Base-by-base conservation (phyloP, 106 monocot species). In the Allium sativum region DNA sequence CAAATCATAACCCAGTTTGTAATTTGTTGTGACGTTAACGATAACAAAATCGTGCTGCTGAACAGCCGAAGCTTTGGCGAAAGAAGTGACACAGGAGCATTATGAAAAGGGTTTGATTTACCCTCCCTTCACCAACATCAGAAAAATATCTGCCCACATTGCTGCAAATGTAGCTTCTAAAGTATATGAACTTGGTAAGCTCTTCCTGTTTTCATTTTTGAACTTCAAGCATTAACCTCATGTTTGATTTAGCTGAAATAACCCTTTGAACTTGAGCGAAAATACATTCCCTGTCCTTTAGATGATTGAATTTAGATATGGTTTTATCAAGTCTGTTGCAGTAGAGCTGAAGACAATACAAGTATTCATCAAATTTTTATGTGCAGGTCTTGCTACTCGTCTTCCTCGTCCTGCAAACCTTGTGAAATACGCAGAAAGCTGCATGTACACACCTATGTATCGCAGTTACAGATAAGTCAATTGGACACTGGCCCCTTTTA, bases 81-180 rank as follows among this genome's bases (percentile, higher is more conserved):
- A 68, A 17, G 81, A 90, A 65, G 84, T 96, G 17, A 73, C 79
- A 14, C 40, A 76, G 18, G 95, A 96, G 56, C 72, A 87, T 70
- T 87, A 71, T 46, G 75, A 78, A 1, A 82, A 82, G 21, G 90
- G 95, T 20, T 61, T 90, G 62, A 87, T 90, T 45, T 96, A 90
- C 62, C 95, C 95, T 21, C 90, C 84, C 14, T 96, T 96, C 65
- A 62, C 84, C 21, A 82, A 74, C 14, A 96, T 96, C 63, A 74
- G 95, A 61, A 90, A 96, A 71, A 96, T 96, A 65, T 96, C 95
- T 56, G 90, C 95, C 21, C 63, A 79, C 6, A 96, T 96, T 62
- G 95, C 95, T 14, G 90, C 95, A 52, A 80, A 73, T 44, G 95
- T 96, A 8, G 95, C 95, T 52, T 87, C 84, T 7, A 96, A 90